Conservation (phyloP, 2,329 filamentous ascomycete genomes). For the Cucurbitaria berberidis region DNA sequence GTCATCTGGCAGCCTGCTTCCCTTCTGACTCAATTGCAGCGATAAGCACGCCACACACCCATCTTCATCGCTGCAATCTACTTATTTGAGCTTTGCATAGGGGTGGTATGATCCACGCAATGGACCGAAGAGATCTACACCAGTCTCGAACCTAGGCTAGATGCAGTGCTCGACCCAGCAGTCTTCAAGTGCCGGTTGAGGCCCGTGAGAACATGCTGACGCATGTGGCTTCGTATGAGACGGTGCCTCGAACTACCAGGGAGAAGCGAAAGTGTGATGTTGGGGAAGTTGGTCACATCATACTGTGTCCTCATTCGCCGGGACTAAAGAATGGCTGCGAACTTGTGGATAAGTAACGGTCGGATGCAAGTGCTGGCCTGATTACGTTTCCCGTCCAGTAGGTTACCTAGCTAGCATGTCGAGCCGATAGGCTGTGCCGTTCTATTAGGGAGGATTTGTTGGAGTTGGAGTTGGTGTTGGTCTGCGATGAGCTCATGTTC, state of each 20-base stretch:
- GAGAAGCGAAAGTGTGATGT: conserved; percentile 3
- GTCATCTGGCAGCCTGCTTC: background rate
- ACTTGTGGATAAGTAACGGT: conserved; percentile 1
- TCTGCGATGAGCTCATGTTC: background rate
- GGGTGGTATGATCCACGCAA: background rate
- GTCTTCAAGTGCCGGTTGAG: background rate
- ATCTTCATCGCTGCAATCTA: background rate
- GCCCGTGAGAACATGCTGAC: background rate
- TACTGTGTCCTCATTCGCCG: background rate
- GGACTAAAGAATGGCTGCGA: background rate
- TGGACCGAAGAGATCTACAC: background rate
- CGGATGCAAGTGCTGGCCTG: conserved; percentile 1
- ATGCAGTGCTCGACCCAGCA: too few relatives aligned
- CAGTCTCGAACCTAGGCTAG: background rate
- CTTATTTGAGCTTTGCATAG: background rate
- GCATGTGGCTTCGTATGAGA: background rate
- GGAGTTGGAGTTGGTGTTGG: background rate
- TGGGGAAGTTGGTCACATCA: conserved; percentile 2
- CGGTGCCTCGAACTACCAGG: conserved; percentile 1
- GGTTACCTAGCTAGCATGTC: conserved; percentile 1
- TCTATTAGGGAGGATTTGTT: background rate
- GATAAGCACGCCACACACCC: background rate
- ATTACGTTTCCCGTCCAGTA: conserved; percentile 2
- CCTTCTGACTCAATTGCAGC: background rate
- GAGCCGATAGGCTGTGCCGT: conserved; percentile 7